Evolutionary conservation across 352 stramenopile species (phyloP), one percentile per base, ranked within the genome.

Genomic region (Phytophthora capsici): DNA sequence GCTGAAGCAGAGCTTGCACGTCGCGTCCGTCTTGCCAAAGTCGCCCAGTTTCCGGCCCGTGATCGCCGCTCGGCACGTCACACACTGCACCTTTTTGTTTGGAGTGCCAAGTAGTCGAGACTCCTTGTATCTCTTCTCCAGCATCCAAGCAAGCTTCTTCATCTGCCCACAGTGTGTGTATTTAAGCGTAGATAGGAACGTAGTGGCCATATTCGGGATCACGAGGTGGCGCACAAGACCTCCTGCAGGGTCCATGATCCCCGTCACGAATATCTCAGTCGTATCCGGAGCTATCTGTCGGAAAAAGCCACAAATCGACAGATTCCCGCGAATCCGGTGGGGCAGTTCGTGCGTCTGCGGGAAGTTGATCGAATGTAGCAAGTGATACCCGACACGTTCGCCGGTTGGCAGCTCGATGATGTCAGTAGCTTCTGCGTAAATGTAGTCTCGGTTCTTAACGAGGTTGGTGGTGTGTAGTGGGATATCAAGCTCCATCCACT

Each of bases 371-470:
- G 73, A 82, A 58, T 82, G 73, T 22, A 78, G 23, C n/a, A 83
- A 55, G 54, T 78, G 66, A n/a, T 75, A 81, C 12, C 70, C 75
- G 12, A 79, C 65, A 4, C 65, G 72, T 37, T 80, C 72, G 5
- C 73, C 70, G 19, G 69, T 71, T 4, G 67, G 69, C 2, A 74
- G 36, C 4, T 45, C 38, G 10, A 73, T 57, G 13, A 89, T 53
- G 5, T 79, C 67, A 0, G 76, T 80, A 34, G 36, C 62, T 58
- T 89, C 80, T 34, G 77, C 64, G 53, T 76, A 89, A 34, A 87
- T 66, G 25, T 80, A 87, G 61, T 89, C 80, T 5, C 75, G 73
- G 25, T 77, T 75, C 1, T 38, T 41, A 13, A 86, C 68, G 12
- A 86, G 28, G 25, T 53, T 54, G 1, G 70, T 63, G 0, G 66